These are phyloP conservation scores for Brassica cretica DNA, from an alignment of 345 rosid genomes.

Conservation along the genomic window DNA sequence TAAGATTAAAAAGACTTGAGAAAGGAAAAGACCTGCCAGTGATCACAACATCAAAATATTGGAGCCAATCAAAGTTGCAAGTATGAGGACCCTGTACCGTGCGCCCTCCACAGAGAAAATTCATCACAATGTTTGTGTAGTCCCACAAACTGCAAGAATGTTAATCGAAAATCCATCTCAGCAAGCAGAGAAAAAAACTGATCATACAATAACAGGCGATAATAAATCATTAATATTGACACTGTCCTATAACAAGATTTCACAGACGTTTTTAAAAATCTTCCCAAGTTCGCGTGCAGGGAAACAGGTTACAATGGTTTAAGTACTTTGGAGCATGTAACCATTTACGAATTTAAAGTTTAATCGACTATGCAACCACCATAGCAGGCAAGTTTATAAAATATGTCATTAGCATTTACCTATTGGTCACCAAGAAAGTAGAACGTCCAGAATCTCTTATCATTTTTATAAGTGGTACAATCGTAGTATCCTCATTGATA, in stretches of 20 bases:
- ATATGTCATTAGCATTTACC: conserved; percentile 42
- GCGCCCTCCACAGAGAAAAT: conserved; percentile 71
- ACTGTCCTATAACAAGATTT: neutral
- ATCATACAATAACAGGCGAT: neutral
- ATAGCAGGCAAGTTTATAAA: neutral
- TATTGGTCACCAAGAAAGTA: conserved; percentile 97
- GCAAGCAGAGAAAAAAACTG: conserved; percentile 8
- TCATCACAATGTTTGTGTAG: conserved; percentile 96
- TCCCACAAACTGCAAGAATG: conserved; percentile 91
- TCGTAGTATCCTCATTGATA: conserved; percentile 72
- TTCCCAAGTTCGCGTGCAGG: neutral
- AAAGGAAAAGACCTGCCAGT: conserved; percentile 76
- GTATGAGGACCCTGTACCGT: conserved; percentile 43
- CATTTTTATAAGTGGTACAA: conserved; percentile 89
- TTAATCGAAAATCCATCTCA: neutral
- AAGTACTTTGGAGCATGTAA: neutral
- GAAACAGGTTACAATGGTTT: conserved; percentile 1
- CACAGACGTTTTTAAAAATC: neutral
- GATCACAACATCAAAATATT: conserved; percentile 85
- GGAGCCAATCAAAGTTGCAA: conserved; percentile 86
- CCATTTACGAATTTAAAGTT: neutral
- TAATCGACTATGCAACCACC: neutral
- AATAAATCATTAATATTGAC: neutral
- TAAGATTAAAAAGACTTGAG: conserved; percentile 13
- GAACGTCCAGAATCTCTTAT: conserved; percentile 88